Percentiles rank a stretch among this genome's conserved stretches.
Conservation (phyloP, 192 early-diverging fungal genomes). For the Backusella parvicylindrica region DNA sequence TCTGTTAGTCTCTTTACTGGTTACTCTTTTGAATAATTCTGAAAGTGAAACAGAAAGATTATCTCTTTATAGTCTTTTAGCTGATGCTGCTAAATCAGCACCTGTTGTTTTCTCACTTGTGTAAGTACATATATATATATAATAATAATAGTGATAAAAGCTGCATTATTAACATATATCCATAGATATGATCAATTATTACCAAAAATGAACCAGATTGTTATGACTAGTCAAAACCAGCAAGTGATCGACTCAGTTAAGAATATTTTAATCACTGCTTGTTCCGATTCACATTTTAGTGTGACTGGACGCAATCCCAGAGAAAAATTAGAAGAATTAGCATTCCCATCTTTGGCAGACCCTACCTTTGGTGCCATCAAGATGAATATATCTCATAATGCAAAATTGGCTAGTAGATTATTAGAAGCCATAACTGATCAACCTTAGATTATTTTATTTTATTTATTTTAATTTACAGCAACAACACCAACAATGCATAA, state of each 20-base stretch:
- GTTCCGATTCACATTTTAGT: constrained; percentile 19
- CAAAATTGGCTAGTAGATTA: constrained; percentile 12
- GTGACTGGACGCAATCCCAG: constrained; percentile 33
- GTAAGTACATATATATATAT: constrained; percentile 41
- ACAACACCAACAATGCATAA: not conserved
- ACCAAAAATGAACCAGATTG: constrained; percentile 62
- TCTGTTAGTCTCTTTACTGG: constrained; percentile 59
- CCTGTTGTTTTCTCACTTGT: constrained; percentile 68
- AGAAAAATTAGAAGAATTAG: constrained; percentile 47
- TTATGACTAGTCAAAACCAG: constrained; percentile 52
- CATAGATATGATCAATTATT: constrained; percentile 60
- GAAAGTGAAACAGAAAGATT: constrained; percentile 65
- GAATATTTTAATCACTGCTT: constrained; percentile 17
- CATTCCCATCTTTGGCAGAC: constrained; percentile 22
- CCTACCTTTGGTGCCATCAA: constrained; percentile 22
- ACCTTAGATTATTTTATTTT: not conserved
- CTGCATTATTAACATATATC: not conserved
- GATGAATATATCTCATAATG: constrained; percentile 1
- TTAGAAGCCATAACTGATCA: constrained; percentile 18
- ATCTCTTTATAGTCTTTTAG: constrained; percentile 70
- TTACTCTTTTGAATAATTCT: constrained; percentile 61
- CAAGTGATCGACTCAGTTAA: constrained; percentile 20
- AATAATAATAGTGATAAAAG: not conserved
- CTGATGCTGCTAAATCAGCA: constrained; percentile 59
- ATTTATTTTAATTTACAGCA: not conserved